These are phyloP conservation scores for Calycina herbarum DNA, from an alignment of 2,329 filamentous ascomycete species.

Conservation along the genomic window DNA sequence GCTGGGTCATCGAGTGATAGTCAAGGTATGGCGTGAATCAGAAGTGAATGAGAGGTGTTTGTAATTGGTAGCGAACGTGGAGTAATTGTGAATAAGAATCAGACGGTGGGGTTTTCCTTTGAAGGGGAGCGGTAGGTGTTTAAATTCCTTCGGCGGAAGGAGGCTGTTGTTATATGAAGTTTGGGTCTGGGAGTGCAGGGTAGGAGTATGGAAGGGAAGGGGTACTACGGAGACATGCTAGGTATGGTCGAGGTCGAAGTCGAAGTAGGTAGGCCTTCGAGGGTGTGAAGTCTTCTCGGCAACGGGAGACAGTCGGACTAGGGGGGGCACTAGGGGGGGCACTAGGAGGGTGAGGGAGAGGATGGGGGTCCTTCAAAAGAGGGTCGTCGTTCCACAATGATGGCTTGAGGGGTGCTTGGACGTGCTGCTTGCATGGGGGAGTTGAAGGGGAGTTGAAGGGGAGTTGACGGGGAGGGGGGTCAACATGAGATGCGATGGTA, in stretches of 20 bases:
- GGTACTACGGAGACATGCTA: not conserved
- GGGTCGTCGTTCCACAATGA: conserved; percentile 4
- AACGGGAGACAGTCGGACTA: not conserved
- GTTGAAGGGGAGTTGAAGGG: too few species aligned
- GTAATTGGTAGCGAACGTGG: not conserved
- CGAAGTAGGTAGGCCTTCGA: too few species aligned
- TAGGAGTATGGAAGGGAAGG: not conserved
- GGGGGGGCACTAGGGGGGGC: not conserved
- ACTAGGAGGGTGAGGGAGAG: not conserved
- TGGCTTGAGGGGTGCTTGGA: not conserved
- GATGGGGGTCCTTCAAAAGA: not conserved
- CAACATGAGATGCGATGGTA: too few species aligned
- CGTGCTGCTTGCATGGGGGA: not conserved
- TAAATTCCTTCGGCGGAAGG: not conserved
- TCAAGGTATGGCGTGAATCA: not conserved
- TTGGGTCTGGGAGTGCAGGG: not conserved
- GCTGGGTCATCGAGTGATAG: not conserved
- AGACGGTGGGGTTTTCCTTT: not conserved
- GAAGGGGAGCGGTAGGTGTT: not conserved
- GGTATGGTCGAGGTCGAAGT: not conserved
- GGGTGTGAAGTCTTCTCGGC: not conserved
- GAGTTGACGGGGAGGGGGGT: too few species aligned
- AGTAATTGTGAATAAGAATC: not conserved
- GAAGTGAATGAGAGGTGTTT: not conserved
- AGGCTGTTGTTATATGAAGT: conserved; percentile 2